Evolutionary conservation across 2,329 filamentous ascomycete genomes (phyloP).

Genomic region (Pseudogymnoascus sp.): DNA sequence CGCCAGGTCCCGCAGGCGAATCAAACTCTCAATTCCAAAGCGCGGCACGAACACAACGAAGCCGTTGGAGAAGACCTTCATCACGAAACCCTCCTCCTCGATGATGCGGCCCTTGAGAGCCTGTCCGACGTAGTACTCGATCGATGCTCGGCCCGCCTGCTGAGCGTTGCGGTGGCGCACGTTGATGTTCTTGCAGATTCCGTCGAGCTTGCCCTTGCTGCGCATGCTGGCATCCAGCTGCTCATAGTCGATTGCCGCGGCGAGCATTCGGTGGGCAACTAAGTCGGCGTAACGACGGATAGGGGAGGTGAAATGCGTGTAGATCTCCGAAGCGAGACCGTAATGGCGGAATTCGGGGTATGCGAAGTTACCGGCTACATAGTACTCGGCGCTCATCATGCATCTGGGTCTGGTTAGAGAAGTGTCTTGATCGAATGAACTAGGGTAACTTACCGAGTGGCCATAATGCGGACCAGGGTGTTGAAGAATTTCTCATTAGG

Average conservation of each 20-base stretch:
- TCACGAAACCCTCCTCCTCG: conserved; percentile 89
- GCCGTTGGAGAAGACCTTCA: conserved; percentile 95
- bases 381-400: conserved; percentile 99
- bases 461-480: conserved; percentile 93
- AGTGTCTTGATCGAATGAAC: neutral
- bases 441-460: conserved; percentile 52
- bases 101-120: conserved; percentile 71
- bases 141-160: conserved; percentile 84
- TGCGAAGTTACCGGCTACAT: conserved; percentile 86
- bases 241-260: conserved; percentile 91
- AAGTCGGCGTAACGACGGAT: conserved; percentile 98
- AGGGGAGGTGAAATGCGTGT: conserved; percentile 96
- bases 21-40: conserved; percentile 91
- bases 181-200: conserved; percentile 97
- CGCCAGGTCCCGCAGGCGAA: conserved; percentile 76
- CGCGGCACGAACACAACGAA: conserved; percentile 93
- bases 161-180: conserved; percentile 94
- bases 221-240: conserved; percentile 73
- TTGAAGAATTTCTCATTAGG: conserved; percentile 89
- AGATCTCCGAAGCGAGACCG: conserved; percentile 90
- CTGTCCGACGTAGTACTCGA: conserved; percentile 97
- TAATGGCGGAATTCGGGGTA: conserved; percentile 96
- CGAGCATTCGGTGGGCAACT: conserved; percentile 86
- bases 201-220: conserved; percentile 77
- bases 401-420: conserved; percentile 39